Percentiles rank a stretch among this genome's conserved stretches.
Evolutionary conservation across 192 early-diverging fungal species (phyloP).

Genomic region (Umbelopsis isabellina): DNA sequence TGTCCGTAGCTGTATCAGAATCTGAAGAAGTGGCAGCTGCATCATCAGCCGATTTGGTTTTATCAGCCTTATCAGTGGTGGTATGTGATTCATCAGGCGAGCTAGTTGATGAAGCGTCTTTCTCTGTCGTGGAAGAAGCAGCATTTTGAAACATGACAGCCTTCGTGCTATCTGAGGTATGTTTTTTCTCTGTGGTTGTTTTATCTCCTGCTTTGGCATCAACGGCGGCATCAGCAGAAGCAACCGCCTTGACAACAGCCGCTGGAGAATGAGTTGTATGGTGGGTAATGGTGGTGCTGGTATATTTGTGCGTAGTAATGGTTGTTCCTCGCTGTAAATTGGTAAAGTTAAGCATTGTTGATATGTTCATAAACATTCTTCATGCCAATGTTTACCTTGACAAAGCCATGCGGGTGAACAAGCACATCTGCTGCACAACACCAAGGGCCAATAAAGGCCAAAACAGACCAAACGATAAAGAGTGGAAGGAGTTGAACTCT

Average conservation of each 20-base stretch:
- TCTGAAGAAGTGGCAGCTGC: neutral
- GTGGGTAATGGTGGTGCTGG: neutral
- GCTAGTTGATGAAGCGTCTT: neutral
- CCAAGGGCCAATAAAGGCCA: conserved; percentile 1
- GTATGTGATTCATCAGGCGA: neutral
- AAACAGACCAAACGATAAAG: conserved; percentile 7
- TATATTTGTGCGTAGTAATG: neutral
- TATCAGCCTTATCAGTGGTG: neutral
- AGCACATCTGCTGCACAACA: neutral
- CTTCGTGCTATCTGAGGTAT: neutral
- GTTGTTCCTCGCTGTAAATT: neutral
- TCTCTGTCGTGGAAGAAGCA: neutral
- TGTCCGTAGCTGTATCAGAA: neutral
- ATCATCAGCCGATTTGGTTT: neutral
- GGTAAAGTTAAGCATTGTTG: too few relatives aligned
- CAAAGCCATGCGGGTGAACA: conserved; percentile 7
- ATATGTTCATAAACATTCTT: neutral
- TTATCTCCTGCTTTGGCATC: neutral
- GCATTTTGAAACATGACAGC: neutral
- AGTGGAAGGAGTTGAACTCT: conserved; percentile 17
- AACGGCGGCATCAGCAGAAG: neutral
- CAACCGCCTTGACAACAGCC: neutral
- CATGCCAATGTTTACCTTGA: conserved; percentile 10
- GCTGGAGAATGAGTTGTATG: neutral
- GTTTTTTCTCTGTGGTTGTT: neutral